These are phyloP conservation scores for Penicillium sp. DNA, from an alignment of 2,329 filamentous ascomycete species.

Conservation along the genomic window DNA sequence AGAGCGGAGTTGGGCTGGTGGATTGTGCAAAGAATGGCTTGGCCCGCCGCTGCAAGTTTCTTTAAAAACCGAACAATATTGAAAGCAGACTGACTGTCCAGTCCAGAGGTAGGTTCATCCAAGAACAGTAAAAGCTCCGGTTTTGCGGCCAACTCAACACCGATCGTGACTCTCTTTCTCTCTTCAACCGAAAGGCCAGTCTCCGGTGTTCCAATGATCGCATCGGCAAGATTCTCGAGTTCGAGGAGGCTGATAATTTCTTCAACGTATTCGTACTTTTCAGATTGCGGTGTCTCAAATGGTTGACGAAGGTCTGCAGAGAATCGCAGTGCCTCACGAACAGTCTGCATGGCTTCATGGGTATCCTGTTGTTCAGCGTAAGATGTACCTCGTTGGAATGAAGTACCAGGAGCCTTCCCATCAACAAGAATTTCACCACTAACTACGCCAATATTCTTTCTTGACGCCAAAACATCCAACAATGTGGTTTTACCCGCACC, in stretches of 20 bases:
- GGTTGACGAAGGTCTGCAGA: slow-evolving; percentile 64
- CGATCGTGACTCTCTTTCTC: slow-evolving; percentile 42
- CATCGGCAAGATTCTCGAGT: slow-evolving; percentile 65
- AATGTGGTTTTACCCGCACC: slow-evolving; percentile 85
- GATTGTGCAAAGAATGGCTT: slow-evolving; percentile 61
- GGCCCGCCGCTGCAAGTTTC: slow-evolving; percentile 58
- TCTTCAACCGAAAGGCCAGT: slow-evolving; percentile 58
- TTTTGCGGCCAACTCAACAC: slow-evolving; percentile 39
- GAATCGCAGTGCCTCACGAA: slow-evolving; percentile 66
- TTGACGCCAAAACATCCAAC: slow-evolving; percentile 68
- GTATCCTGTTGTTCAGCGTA: slow-evolving; percentile 67
- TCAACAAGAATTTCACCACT: slow-evolving; percentile 63
- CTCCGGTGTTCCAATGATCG: slow-evolving; percentile 61
- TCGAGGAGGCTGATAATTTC: slow-evolving; percentile 64
- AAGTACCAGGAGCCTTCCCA: slow-evolving; percentile 55
- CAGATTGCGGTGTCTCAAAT: slow-evolving; percentile 54
- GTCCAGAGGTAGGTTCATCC: slow-evolving; percentile 60
- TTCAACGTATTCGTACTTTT: slow-evolving; percentile 66
- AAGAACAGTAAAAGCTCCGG: slow-evolving; percentile 61
- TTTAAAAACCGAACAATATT: slow-evolving; percentile 60
- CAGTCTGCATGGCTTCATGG: slow-evolving; percentile 61
- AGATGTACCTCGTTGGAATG: slow-evolving; percentile 63
- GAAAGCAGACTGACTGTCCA: slow-evolving; percentile 58
- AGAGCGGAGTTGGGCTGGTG: slow-evolving; percentile 59
- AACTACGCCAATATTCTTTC: slow-evolving; percentile 65